These are phyloP conservation scores for Aureobasidium sp. DNA, from an alignment of 2,329 filamentous ascomycete genomes.

Conservation along the genomic window DNA sequence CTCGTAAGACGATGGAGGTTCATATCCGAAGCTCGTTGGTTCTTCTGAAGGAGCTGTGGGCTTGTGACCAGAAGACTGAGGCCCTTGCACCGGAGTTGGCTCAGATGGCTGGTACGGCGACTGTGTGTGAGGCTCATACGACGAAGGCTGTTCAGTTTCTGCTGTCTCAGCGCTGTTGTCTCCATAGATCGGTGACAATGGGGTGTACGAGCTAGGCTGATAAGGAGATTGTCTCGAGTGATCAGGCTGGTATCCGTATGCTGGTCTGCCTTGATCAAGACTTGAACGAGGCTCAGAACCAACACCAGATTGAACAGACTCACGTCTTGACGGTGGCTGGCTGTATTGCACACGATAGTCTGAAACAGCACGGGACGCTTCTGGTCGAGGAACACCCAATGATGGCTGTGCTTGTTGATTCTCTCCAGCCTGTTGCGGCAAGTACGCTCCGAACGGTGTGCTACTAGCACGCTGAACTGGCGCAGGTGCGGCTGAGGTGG, in stretches of 20 bases:
- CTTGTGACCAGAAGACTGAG: background rate
- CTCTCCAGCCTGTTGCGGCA: constrained; percentile 13
- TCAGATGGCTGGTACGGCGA: constrained; percentile 5
- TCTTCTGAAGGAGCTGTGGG: background rate
- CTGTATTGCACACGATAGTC: constrained; percentile 23
- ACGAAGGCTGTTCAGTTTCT: background rate
- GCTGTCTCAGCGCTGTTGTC: background rate
- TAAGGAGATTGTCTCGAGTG: constrained; percentile 7
- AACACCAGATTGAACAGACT: constrained; percentile 19
- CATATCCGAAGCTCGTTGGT: background rate
- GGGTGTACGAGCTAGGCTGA: constrained; percentile 2
- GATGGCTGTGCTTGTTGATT: constrained; percentile 9
- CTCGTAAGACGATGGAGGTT: background rate
- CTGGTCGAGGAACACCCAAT: constrained; percentile 22
- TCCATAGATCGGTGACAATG: background rate
- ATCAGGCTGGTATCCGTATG: constrained; percentile 11
- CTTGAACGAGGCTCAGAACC: constrained; percentile 7
- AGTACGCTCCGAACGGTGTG: constrained; percentile 12
- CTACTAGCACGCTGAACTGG: constrained; percentile 13
- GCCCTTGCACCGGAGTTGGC: background rate
- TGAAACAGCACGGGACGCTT: constrained; percentile 20
- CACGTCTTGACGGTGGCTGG: constrained; percentile 22
- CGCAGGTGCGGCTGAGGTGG: background rate
- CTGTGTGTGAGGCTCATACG: background rate
- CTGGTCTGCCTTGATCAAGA: constrained; percentile 10